Evolutionary conservation across 345 rosid genomes (phyloP), one percentile per base, ranked within the genome.

Genomic region (Murraya koenigii): DNA sequence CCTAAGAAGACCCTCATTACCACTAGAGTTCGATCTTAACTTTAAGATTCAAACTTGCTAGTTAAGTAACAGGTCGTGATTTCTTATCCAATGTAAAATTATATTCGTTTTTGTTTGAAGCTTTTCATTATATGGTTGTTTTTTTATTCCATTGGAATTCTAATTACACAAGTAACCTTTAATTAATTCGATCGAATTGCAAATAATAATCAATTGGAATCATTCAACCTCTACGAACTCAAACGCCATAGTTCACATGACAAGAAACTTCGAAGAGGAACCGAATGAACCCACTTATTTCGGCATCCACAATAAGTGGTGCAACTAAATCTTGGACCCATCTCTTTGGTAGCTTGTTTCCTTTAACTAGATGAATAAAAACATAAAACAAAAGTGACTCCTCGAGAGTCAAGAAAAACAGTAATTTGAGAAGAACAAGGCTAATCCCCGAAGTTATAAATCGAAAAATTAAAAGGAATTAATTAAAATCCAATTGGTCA

Each of bases 251-350:
- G 74, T 72, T 72, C 74, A 76, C 77, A 69, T 76, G 28, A 72
- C 36, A 23, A 32, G 23, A 72, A 30, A 25, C 19, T 73, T 71
- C 54, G 60, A 62, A 25, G 36, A 60, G 25, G 44, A 38, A 55
- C 62, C 23, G 64, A 59, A 30, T 8, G 78, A 49, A 8, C 66
- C 15, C 61, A 65, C 35, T n/a, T 28, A 32, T 22, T 52, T 32
- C 49, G 49, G 11, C 49, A 13, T 10, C 3, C 49, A 30, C 30
- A 65, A 13, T n/a, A 65, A 65, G 62, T 52, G 78, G 71, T n/a
- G 49, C 23, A 63, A 49, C 33, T 54, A 58, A 75, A 80, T 38
- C 76, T 75, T 80, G 75, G 77, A 77, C 65, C 74, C 65, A 77
- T 55, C 35, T 54, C 59, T 74, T 47, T 20, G 19, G 17, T 35